These are phyloP conservation scores for Boletales sp. DNA, from an alignment of 768 basidiomycete species.

Conservation along the genomic window DNA sequence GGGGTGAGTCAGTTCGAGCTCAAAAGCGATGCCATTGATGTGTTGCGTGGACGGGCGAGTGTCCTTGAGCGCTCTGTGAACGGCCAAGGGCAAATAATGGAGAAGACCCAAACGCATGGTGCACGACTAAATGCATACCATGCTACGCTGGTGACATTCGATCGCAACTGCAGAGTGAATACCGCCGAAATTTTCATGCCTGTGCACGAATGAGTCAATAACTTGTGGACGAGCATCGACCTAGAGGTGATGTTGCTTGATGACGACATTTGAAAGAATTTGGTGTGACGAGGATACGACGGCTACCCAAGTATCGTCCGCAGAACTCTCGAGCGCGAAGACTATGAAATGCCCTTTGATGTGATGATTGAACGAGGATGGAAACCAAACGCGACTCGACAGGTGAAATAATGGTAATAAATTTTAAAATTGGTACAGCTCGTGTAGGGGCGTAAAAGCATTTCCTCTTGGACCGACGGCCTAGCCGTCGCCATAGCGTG, in stretches of 20 bases:
- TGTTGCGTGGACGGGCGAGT: constrained; percentile 57
- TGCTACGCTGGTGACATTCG: constrained; percentile 70
- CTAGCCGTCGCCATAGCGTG: too few relatives aligned
- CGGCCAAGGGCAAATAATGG: constrained; percentile 60
- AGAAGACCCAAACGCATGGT: neutral
- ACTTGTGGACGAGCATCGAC: neutral
- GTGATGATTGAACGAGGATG: too few relatives aligned
- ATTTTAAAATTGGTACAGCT: too few relatives aligned
- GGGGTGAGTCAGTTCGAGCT: constrained; percentile 1
- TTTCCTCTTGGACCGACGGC: too few relatives aligned
- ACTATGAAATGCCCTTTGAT: constrained; percentile 47
- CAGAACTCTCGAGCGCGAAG: constrained; percentile 80
- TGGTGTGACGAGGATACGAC: constrained; percentile 67
- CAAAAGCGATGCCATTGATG: constrained; percentile 85
- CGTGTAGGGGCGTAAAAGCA: too few relatives aligned
- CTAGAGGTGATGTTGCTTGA: constrained; percentile 60
- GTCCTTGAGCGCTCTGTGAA: constrained; percentile 62
- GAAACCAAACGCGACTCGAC: too few relatives aligned
- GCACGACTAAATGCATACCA: constrained; percentile 43
- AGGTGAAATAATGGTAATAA: too few relatives aligned
- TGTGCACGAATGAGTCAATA: neutral
- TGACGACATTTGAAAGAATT: constrained; percentile 81
- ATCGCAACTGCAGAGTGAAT: constrained; percentile 78
- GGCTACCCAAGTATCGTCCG: constrained; percentile 92
- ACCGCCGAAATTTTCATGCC: constrained; percentile 46